A percentile compares a stretch with the other conserved stretches of the same genome.
Conservation (phyloP, 179 eudicot genomes). For the Pouteria campechiana region DNA sequence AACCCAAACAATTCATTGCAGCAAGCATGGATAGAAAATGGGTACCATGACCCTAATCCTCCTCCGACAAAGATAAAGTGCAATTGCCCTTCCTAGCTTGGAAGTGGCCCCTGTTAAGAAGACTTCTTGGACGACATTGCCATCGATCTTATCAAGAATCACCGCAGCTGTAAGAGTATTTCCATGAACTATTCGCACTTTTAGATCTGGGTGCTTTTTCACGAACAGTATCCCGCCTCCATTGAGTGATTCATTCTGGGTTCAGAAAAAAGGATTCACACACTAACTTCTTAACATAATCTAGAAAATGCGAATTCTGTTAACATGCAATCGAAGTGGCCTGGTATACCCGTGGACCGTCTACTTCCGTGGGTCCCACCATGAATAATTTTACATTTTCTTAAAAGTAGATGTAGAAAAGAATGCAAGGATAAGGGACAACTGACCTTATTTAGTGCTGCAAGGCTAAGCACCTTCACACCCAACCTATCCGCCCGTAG, state of each 20-base stretch:
- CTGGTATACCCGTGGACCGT: no score
- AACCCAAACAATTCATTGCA: no score
- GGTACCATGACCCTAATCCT: conserved; percentile 69
- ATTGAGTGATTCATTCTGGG: conserved; percentile 85
- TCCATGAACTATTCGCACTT: conserved; percentile 86
- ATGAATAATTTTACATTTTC: no score
- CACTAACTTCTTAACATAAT: neutral
- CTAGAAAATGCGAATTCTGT: no score
- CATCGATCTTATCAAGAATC: conserved; percentile 50
- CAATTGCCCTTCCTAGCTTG: conserved; percentile 91
- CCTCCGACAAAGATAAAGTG: conserved; percentile 60
- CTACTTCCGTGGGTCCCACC: no score
- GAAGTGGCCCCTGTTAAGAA: conserved; percentile 90
- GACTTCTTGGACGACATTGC: conserved; percentile 49
- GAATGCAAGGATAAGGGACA: neutral
- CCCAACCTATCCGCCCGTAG: conserved; percentile 77
- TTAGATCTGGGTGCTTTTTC: conserved; percentile 67
- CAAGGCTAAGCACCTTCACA: conserved; percentile 84
- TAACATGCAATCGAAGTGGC: no score
- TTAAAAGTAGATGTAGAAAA: neutral
- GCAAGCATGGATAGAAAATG: no score
- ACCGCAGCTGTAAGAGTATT: conserved; percentile 91
- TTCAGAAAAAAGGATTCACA: neutral
- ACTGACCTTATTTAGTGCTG: conserved; percentile 83
- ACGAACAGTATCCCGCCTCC: conserved; percentile 88